These are phyloP conservation scores for Fusarium globosum DNA, from an alignment of 2,329 filamentous ascomycete species.

Conservation along the genomic window DNA sequence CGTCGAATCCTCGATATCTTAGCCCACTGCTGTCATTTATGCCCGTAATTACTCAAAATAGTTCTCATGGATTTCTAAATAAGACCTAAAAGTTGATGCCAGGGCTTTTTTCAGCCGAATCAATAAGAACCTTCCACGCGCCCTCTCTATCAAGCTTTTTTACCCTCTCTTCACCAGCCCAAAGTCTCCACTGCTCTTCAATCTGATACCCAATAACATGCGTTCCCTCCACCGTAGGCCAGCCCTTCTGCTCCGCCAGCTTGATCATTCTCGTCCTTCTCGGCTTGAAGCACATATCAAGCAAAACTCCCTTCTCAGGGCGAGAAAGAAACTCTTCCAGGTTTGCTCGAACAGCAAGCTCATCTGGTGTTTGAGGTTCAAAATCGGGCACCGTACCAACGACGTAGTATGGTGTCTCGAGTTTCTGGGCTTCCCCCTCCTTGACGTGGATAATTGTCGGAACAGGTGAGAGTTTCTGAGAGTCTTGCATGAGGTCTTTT, in stretches of 20 bases:
- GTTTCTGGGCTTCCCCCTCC: not conserved
- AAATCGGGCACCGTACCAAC: not conserved
- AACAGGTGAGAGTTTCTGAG: not conserved
- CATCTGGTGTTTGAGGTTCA: not conserved
- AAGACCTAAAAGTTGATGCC: slow-evolving; percentile 10
- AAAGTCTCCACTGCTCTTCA: slow-evolving; percentile 12
- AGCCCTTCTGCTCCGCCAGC: not conserved
- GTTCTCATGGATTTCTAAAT: too few species aligned
- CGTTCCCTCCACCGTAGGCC: slow-evolving; percentile 3
- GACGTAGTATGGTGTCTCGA: slow-evolving; percentile 11
- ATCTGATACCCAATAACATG: slow-evolving; percentile 14
- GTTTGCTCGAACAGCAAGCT: not conserved
- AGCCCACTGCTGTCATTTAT: too few species aligned
- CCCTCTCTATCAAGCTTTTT: slow-evolving; percentile 1
- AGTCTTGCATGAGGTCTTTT: not conserved
- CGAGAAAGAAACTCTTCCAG: not conserved
- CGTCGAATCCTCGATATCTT: too few species aligned
- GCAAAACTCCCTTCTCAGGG: not conserved
- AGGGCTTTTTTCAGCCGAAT: not conserved
- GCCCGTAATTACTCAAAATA: too few species aligned
- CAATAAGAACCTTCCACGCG: slow-evolving; percentile 9
- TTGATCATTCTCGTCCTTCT: slow-evolving; percentile 15
- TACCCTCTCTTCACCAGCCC: not conserved
- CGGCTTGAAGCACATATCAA: slow-evolving; percentile 22
- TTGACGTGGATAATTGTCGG: slow-evolving; percentile 1